Percentiles rank a stretch among this genome's conserved stretches.
Evolutionary conservation across 805 yeast genomes (phyloP).

Genomic region (Pichia occidentalis): DNA sequence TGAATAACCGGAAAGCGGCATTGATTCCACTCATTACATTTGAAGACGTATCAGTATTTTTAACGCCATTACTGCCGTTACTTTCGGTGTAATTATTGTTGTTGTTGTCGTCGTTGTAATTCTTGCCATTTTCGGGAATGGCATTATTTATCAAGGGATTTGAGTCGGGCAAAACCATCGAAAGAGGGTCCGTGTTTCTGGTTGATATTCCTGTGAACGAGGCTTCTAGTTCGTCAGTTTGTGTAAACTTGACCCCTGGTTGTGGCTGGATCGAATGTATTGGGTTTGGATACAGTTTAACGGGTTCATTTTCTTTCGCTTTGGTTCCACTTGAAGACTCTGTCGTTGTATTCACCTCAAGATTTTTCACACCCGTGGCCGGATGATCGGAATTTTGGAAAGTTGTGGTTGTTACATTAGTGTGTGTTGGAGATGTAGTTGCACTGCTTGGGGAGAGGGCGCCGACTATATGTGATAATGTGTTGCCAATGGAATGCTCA

Average conservation of each 20-base stretch:
- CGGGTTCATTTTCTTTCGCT: too few relatives aligned
- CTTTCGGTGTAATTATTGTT: too few relatives aligned
- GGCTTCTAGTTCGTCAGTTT: conserved; percentile 32
- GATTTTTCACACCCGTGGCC: too few relatives aligned
- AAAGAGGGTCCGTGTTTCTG: conserved; percentile 13
- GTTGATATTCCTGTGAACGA: conserved; percentile 34
- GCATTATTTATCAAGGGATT: conserved; percentile 1
- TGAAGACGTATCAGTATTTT: background rate
- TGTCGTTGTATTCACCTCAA: too few relatives aligned
- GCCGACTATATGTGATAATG: conserved; percentile 10
- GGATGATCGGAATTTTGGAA: background rate
- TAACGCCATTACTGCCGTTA: too few relatives aligned
- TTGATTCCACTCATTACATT: conserved; percentile 8
- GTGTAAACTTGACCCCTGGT: conserved; percentile 26
- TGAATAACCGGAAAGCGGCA: conserved; percentile 4
- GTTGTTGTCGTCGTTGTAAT: too few relatives aligned
- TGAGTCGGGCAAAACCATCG: conserved; percentile 10
- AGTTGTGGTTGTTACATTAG: conserved; percentile 7
- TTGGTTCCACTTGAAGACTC: too few relatives aligned
- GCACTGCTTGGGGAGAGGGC: conserved; percentile 7
- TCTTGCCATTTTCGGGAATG: background rate
- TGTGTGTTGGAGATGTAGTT: conserved; percentile 7
- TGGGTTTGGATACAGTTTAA: conserved; percentile 8
- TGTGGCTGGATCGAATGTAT: conserved; percentile 17
- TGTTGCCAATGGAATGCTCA: conserved; percentile 1